These are phyloP conservation scores for Solanum okadae DNA, from an alignment of 257 asterid genomes.

Conservation along the genomic window DNA sequence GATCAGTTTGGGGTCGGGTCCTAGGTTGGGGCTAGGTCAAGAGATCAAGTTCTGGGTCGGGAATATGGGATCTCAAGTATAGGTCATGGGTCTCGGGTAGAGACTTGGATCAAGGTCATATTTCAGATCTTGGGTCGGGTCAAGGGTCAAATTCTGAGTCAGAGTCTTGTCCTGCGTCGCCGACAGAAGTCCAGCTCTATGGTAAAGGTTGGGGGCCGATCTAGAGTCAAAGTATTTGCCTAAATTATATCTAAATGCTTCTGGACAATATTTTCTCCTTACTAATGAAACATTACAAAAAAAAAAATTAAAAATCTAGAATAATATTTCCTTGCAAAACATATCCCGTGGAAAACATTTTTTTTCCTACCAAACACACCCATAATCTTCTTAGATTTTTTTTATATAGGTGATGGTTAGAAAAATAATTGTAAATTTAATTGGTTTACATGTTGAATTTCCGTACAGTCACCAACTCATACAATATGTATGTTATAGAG, in stretches of 20 bases:
- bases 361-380: neutral
- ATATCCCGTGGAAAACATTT: neutral
- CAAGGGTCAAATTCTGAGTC: neutral
- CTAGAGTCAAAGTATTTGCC: neutral
- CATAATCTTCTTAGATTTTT: neutral
- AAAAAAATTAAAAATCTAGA: neutral
- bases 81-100: neutral
- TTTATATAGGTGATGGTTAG: neutral
- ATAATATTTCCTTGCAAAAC: neutral
- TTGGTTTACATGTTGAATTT: neutral
- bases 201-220: neutral
- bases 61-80: neutral
- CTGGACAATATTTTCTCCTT: neutral
- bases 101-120: neutral
- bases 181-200: neutral
- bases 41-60: neutral
- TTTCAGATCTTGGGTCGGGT: too few species aligned
- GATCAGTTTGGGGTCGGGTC: neutral
- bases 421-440: neutral
- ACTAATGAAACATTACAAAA: neutral
- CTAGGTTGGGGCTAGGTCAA: neutral
- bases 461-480: neutral
- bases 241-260: neutral
- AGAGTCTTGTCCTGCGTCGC: neutral
- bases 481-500: neutral